Evolutionary conservation across 768 basidiomycete species (phyloP).

Genomic region (Rhizopogon vesiculosus): DNA sequence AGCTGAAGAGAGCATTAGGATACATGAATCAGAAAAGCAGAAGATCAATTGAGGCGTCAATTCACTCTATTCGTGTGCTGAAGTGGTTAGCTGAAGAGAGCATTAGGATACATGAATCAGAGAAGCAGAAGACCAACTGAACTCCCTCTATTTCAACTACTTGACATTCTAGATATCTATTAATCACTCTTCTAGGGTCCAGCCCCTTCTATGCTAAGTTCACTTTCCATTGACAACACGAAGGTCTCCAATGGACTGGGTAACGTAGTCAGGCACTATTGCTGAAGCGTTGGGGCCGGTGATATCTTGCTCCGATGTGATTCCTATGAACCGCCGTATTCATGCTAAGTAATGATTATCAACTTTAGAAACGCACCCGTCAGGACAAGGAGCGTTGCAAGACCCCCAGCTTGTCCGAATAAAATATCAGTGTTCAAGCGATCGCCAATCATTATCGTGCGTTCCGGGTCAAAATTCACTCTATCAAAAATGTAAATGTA

Average conservation of each 20-base stretch:
- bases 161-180: not conserved
- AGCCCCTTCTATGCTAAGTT: slow-evolving; percentile 6
- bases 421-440: slow-evolving; percentile 93
- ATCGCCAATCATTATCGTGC: slow-evolving; percentile 95
- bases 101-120: slow-evolving; percentile 15
- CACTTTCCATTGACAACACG: slow-evolving; percentile 28
- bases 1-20: slow-evolving; percentile 33
- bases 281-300: slow-evolving; percentile 64
- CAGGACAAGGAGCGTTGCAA: slow-evolving; percentile 85
- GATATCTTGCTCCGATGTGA: slow-evolving; percentile 71
- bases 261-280: slow-evolving; percentile 79
- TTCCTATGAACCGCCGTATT: slow-evolving; percentile 43
- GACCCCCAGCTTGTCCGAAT: slow-evolving; percentile 84
- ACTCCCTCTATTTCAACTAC: not conserved
- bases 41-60: slow-evolving; percentile 15
- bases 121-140: slow-evolving; percentile 21
- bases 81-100: slow-evolving; percentile 36
- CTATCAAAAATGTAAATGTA: slow-evolving; percentile 34
- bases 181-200: not conserved
- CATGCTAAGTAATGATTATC: not conserved
- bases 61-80: slow-evolving; percentile 16
- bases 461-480: slow-evolving; percentile 77
- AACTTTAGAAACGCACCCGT: slow-evolving; percentile 53
- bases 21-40: slow-evolving; percentile 14
- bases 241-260: slow-evolving; percentile 79